Evolutionary conservation across 306 rosid genomes (phyloP).

Genomic region (Cicer chorassanicum): DNA sequence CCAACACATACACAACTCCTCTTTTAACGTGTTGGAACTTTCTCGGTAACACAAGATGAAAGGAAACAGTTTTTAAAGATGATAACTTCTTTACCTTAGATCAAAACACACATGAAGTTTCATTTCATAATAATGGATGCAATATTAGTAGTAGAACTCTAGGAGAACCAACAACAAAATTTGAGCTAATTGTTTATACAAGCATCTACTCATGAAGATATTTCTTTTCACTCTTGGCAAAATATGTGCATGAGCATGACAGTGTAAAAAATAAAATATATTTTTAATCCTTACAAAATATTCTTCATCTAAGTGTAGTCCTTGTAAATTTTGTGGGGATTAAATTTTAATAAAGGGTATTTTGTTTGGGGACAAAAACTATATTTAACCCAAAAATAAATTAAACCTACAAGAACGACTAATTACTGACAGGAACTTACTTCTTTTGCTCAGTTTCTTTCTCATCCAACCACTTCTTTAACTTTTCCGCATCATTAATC

Average conservation of each 20-base stretch:
- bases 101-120: not conserved
- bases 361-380: not conserved
- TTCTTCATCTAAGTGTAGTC: no score
- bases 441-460: slow-evolving; percentile 84
- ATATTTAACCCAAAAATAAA: not conserved
- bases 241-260: not conserved
- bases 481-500: slow-evolving; percentile 60
- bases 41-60: not conserved
- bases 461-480: slow-evolving; percentile 80
- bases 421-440: slow-evolving; percentile 57
- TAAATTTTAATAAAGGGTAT: not conserved
- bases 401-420: not conserved
- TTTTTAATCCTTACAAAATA: no score
- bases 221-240: not conserved
- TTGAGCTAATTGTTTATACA: not conserved
- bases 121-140: slow-evolving; percentile 5
- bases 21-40: not conserved
- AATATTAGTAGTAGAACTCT: slow-evolving; percentile 10
- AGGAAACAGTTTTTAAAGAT: slow-evolving; percentile 23
- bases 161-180: not conserved
- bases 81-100: not conserved
- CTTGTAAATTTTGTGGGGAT: not conserved
- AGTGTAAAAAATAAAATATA: no score
- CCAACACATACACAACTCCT: not conserved
- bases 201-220: not conserved